A percentile compares a stretch with the other conserved stretches of the same genome.
These are phyloP conservation scores for Hypoxylon lienhwacheense DNA, from an alignment of 495 filamentous ascomycete species.

Conservation along the genomic window DNA sequence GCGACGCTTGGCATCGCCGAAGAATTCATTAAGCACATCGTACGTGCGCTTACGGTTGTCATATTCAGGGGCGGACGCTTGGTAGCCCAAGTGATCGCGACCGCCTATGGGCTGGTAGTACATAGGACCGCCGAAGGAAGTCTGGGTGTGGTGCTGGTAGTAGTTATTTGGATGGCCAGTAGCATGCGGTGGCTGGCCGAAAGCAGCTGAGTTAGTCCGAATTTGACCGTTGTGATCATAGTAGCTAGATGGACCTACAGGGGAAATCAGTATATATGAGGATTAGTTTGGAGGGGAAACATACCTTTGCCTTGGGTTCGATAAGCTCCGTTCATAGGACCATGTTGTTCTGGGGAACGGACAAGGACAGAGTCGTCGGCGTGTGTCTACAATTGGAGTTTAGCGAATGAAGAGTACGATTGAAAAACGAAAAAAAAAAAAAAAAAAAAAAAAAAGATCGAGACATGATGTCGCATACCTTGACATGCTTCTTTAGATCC, in stretches of 20 bases:
- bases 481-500: slow-evolving; percentile 99
- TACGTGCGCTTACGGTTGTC: slow-evolving; percentile 78
- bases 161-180: slow-evolving; percentile 54
- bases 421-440: too few species aligned
- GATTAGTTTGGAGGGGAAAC: slow-evolving; percentile 34
- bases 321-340: slow-evolving; percentile 61
- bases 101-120: slow-evolving; percentile 69
- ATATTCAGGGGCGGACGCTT: slow-evolving; percentile 53
- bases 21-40: slow-evolving; percentile 91
- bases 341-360: slow-evolving; percentile 70
- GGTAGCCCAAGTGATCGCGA: slow-evolving; percentile 53
- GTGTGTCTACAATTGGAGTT: slow-evolving; percentile 65
- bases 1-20: slow-evolving; percentile 85
- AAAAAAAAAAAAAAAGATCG: not conserved
- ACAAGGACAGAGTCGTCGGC: slow-evolving; percentile 93
- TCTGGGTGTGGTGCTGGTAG: slow-evolving; percentile 63
- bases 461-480: slow-evolving; percentile 49
- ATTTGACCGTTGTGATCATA: slow-evolving; percentile 62
- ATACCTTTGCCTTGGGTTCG: slow-evolving; percentile 59
- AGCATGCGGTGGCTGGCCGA: slow-evolving; percentile 53
- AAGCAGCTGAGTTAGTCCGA: slow-evolving; percentile 55
- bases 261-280: slow-evolving; percentile 46
- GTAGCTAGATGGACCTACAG: slow-evolving; percentile 57
- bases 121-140: slow-evolving; percentile 55
- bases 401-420: slow-evolving; percentile 1